Evolutionary conservation across 1,284 basidiomycete genomes (phyloP).

Genomic region (Termitomyces sp.): DNA sequence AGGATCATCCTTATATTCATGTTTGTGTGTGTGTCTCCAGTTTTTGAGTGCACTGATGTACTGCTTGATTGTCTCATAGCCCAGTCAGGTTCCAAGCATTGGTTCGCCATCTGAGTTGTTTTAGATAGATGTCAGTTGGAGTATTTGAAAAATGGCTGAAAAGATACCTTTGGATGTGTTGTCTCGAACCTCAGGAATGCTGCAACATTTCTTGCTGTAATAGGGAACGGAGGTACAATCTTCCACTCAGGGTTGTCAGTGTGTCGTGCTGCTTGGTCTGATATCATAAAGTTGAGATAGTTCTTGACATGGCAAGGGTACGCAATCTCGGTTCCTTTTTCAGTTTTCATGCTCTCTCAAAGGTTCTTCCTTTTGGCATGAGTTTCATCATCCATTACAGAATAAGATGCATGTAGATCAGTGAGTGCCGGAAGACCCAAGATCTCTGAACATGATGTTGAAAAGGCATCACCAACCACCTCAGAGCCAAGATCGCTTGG

Average conservation of each 20-base stretch:
- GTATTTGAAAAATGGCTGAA: background rate
- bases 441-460: no score
- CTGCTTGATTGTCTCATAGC: slow-evolving; percentile 1
- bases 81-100: background rate
- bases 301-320: background rate
- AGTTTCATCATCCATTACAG: no score
- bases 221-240: no score
- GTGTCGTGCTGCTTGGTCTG: background rate
- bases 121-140: background rate
- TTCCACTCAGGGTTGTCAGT: no score
- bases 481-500: no score
- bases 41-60: slow-evolving; percentile 5
- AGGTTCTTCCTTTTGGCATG: no score
- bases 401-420: no score
- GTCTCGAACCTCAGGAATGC: background rate
- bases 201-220: background rate
- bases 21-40: background rate
- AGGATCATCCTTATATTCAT: background rate
- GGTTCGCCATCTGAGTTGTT: background rate
- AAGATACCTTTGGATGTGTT: background rate
- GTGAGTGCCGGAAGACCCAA: no score
- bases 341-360: no score
- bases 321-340: no score
- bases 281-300: background rate
- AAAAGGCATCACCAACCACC: no score